Base-by-base conservation (phyloP, 805 yeast species). In the Geotrichum ghanense region DNA sequence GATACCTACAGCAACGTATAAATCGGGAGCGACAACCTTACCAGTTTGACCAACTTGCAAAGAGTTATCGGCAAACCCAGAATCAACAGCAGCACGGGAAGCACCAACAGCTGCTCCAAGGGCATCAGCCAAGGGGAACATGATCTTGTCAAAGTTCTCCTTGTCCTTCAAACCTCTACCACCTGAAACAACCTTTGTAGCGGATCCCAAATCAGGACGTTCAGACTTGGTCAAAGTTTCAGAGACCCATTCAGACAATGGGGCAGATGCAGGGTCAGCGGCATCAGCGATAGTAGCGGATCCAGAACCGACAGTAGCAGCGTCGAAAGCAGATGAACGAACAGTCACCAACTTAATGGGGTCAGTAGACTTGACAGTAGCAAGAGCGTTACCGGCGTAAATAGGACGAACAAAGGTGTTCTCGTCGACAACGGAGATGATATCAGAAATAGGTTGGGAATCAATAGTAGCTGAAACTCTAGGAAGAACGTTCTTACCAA, bases 21-120 rank as follows among this genome's bases (percentile, higher is more conserved):
- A 73, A 39, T 89, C 95, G 37, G 98, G 98, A 5, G 97, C 97
- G 26, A 92, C 94, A 46, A 89, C 89, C 65, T 92, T 92, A 56
- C 98, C 98, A 7, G 98, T 90, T 69, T 90, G 98, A 47, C 98
- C 98, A 51, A 90, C 89, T 68, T 90, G 98, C 57, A 90, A 74
- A 6, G 97, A 88, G 69, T 90, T 92, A 61, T 92, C 97, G 61
- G 95, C 88, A 63, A 77, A 88, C 0, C 97, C 97, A 41, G 94
- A 74, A 66, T 90, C 98, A 21, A 92, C 98, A 26, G 97, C 98
- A 17, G 97, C 97, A 65, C 98, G 80, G 5, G 96, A 86, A 2
- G 97, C 97, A 59, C 98, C 98, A 44, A 90, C 82, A 46, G 95
- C 97, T 2, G 97, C 98, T 48, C 79, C 75, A 49, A 90, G 69